Base-by-base conservation (phyloP, 805 yeast species). In the Saccharomycopsis sp. region DNA sequence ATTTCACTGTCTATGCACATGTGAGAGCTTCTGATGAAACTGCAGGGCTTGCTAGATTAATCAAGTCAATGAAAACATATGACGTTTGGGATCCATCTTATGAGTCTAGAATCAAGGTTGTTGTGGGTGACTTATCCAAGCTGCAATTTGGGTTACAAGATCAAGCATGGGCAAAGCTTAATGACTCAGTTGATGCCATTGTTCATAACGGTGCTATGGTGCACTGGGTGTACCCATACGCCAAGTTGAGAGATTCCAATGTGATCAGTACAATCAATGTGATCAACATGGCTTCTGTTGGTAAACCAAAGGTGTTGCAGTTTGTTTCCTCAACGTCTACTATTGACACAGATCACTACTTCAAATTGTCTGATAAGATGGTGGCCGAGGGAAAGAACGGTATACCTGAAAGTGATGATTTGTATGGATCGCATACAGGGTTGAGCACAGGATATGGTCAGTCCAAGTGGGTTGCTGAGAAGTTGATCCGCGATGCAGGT, bases 181-280 rank as follows among this genome's bases (percentile, higher is more conserved):
- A 75, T 7, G 60, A 71, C 12, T 62, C 65, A 1, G 67, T 89
- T 43, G 98, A 94, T 59, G 79, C 80, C 3, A 77, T 92, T 39
- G 74, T 92, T 48, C 99, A 92, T 61, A 92, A 92, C 53, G 98
- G 97, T 66, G 99, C 99, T 13, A 68, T 88, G 48, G 99, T 92
- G 29, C 98, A 92, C 60, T 92, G 99, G 99, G 96, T 88, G 2
- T 92, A 83, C 59, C 97, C 98, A 20, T 92, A 92, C 62, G 64
- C 80, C 36, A 84, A 83, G 50, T 67, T 92, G 54, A 75, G 97
- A 53, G 95, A 85, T 50, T 92, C 97, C 25, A 92, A 92, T 56
- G 98, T 94, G 23, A 64, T 88, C 44, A 77, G 95, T 33, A 82
- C 97, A 0, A 62, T 89, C 45, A 83, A 88, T 53, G 85, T 87